Conservation (phyloP, 768 basidiomycete genomes). For the Fomitopsis pulvina region DNA sequence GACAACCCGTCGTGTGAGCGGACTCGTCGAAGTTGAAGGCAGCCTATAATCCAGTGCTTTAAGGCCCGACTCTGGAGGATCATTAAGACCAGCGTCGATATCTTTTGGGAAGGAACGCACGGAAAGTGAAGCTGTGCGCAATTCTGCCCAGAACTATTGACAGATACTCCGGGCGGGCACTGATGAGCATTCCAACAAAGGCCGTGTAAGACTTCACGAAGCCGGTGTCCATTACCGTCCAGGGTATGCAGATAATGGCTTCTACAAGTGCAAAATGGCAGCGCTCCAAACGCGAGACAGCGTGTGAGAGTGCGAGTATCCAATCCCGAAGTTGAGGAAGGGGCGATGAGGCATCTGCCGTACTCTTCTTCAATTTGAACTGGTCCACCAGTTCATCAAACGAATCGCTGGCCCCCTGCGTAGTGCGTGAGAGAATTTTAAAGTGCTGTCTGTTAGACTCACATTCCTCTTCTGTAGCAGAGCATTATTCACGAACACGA, state of each 20-base stretch:
- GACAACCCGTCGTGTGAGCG: slow-evolving; percentile 74
- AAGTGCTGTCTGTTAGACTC: slow-evolving; percentile 17
- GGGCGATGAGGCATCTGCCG: slow-evolving; percentile 27
- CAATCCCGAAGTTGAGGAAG: slow-evolving; percentile 63
- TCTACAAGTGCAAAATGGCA: slow-evolving; percentile 76
- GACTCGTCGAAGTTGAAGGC: slow-evolving; percentile 58
- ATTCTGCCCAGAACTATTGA: slow-evolving; percentile 77
- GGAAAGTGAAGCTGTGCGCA: slow-evolving; percentile 82
- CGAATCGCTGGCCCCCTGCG: slow-evolving; percentile 62
- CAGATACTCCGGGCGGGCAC: slow-evolving; percentile 87
- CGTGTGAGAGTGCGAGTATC: slow-evolving; percentile 85
- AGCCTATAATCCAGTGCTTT: slow-evolving; percentile 51
- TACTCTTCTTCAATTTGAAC: slow-evolving; percentile 52
- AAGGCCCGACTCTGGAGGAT: slow-evolving; percentile 57
- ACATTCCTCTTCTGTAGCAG: slow-evolving; percentile 69
- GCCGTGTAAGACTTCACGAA: slow-evolving; percentile 87
- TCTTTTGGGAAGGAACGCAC: slow-evolving; percentile 41
- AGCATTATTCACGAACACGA: slow-evolving; percentile 77
- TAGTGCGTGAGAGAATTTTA: slow-evolving; percentile 10
- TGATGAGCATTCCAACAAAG: slow-evolving; percentile 88
- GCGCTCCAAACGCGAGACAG: slow-evolving; percentile 84
- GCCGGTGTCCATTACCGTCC: slow-evolving; percentile 82
- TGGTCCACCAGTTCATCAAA: slow-evolving; percentile 90
- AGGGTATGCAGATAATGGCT: slow-evolving; percentile 82
- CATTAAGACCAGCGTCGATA: slow-evolving; percentile 4